Base-by-base conservation (phyloP, 805 yeast genomes). In the Candida alai region DNA sequence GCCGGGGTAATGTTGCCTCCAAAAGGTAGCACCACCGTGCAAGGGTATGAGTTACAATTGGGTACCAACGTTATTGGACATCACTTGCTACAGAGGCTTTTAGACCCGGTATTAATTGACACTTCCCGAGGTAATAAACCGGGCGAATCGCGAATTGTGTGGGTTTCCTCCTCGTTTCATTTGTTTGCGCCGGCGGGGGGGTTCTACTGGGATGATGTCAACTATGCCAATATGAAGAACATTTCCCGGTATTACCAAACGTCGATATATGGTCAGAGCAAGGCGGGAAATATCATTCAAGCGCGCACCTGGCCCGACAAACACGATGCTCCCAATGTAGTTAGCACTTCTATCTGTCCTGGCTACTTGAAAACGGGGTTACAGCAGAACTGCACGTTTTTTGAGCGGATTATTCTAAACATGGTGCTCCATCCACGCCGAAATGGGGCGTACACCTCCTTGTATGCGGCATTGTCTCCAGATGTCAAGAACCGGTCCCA, bases 401-500 rank as follows among this genome's bases (percentile, higher is more conserved):
- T 16, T 36, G n/a, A 31, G 40, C n/a, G 17, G 13, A 10, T 21
- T 6, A 18, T 21, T 1, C 16, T 26, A 11, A 29, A 25, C 18
- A 41, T 47, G 12, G 44, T 44, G 10, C 40, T 54, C 14, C 30
- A 49, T 30, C 48, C 48, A 6, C 32, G 56, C 4, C 41, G 44
- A 24, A 56, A 58, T 28, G 78, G 76, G 9, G 70, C 75, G 1
- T 58, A 62, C 35, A 47, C 74, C 10, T 73, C 40, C 47, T 68
- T 14, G 66, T 49, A 39, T 73, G 66, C 4, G 66, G 68, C 0
- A 49, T 70, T 33, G 42, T 48, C 21, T 72, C 75, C 6, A 48
- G 54, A 5, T 40, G 43, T 43, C 24, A 50, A 64, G 11, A 48
- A 56, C 25, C 68, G 70, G 2, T 54, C 48, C 20, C 51, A 66